Percentiles rank a stretch among this genome's conserved stretches.
phyloP scores from a whole-genome alignment of 208 protist species.

The Leishmania turanica region DNA sequence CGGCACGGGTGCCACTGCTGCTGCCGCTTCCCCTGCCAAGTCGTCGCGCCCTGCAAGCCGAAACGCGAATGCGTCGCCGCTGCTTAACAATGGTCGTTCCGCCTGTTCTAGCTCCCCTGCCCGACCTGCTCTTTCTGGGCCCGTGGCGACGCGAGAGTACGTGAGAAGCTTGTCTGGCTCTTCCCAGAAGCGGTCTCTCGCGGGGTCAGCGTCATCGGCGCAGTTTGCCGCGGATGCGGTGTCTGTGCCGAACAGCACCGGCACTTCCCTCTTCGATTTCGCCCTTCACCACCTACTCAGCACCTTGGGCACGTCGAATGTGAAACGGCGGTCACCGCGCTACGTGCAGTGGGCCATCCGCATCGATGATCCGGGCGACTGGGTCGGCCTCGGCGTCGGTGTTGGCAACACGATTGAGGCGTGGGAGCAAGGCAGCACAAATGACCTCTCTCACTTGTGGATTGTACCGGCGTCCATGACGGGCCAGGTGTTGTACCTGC shows the following conservation, averaged over 20 bases:
- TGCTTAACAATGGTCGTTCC: not conserved
- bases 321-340: conserved; percentile 23
- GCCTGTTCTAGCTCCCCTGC: too few relatives aligned
- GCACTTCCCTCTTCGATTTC: conserved; percentile 75
- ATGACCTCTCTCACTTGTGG: conserved; percentile 86
- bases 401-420: conserved; percentile 68
- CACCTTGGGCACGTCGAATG: conserved; percentile 23
- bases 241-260: conserved; percentile 65
- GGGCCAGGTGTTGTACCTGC: conserved; percentile 47
- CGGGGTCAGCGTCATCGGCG: conserved; percentile 1
- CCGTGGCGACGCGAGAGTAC: conserved; percentile 6
- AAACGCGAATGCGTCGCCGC: not conserved
- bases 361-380: conserved; percentile 80
- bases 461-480: conserved; percentile 55
- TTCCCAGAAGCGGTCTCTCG: conserved; percentile 11
- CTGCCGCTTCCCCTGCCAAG: not conserved
- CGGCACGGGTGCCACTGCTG: not conserved
- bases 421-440: conserved; percentile 51
- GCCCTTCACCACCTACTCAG: conserved; percentile 61
- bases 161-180: not conserved
- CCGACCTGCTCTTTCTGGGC: not conserved
- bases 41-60: not conserved
- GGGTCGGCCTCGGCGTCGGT: conserved; percentile 87
- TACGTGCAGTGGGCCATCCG: conserved; percentile 68
- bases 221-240: conserved; percentile 24